Base-by-base conservation (phyloP, 139 green algal genomes). In the Tetraselmis striata region DNA sequence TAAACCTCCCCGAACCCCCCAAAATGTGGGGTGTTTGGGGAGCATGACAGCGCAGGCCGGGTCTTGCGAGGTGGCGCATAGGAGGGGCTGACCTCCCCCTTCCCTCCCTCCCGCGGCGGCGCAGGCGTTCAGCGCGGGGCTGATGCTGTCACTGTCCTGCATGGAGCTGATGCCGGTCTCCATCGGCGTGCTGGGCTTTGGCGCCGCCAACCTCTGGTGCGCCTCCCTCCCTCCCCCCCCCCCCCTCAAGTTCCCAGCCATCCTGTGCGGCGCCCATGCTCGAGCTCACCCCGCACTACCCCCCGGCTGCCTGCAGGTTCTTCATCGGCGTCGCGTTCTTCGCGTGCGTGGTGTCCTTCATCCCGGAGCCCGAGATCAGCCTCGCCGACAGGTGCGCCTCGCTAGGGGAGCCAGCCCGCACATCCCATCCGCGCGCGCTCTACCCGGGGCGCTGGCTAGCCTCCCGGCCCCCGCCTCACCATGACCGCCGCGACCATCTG, bases 71-170 rank as follows among this genome's bases (percentile, higher is more conserved):
- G n/a, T n/a, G n/a, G n/a, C n/a, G n/a, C n/a, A n/a, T n/a, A n/a
- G n/a, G n/a, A n/a, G n/a, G n/a, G n/a, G n/a, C n/a, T n/a, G n/a
- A n/a, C n/a, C n/a, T 59, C 77, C 28, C 29, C 2, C 28, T 5
- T 5, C 29, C 5, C 28, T 59, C 30, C 30, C 77, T 29, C 77
- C 30, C 5, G 27, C 76, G 59, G 2, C 58, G 30, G 2, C 59
- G 59, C 87, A 95, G 89, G 93, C 90, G 5, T 78, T 95, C 0
- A 91, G 92, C 24, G 92, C 85, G 31, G 93, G 93, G 0, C 88
- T 95, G 26, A 95, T 96, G 93, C 88, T 95, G 0, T 89, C 83
- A 82, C 91, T 96, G 31, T 90, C 85, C 26, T 85, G 95, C 31
- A 87, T 95, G 31, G 93, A 96, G 79, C 85, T 96, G 28, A 82